Evolutionary conservation across 2,329 filamentous ascomycete species (phyloP).

Genomic region (Anthostomella pinea): DNA sequence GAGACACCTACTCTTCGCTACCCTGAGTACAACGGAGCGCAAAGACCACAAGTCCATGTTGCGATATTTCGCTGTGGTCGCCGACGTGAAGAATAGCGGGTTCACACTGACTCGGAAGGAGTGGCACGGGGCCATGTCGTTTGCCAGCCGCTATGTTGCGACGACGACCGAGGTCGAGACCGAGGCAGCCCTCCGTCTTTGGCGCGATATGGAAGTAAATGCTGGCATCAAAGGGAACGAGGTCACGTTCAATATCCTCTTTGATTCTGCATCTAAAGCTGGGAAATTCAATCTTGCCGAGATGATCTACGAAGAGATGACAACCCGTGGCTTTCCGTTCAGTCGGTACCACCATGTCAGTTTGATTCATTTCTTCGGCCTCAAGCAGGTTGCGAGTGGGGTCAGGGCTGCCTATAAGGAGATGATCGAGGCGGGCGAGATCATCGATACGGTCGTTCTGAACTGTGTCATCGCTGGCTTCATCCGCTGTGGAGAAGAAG

Average conservation of each 20-base stretch:
- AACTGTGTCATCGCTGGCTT: conserved; percentile 84
- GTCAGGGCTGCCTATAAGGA: conserved; percentile 76
- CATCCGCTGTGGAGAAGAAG: conserved; percentile 70
- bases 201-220: conserved; percentile 84
- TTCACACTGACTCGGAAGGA: conserved; percentile 65
- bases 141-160: conserved; percentile 70
- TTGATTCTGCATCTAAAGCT: conserved; percentile 81
- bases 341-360: conserved; percentile 81
- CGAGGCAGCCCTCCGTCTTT: conserved; percentile 70
- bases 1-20: conserved; percentile 63
- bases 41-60: conserved; percentile 64
- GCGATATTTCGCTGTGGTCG: conserved; percentile 77
- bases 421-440: conserved; percentile 79
- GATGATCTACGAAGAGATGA: conserved; percentile 81
- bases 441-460: conserved; percentile 82
- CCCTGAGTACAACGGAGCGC: conserved; percentile 62
- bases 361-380: conserved; percentile 79
- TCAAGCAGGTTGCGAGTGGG: conserved; percentile 68
- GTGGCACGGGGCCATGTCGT: conserved; percentile 83
- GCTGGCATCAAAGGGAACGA: conserved; percentile 63
- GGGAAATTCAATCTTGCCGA: conserved; percentile 82
- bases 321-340: conserved; percentile 60
- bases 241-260: conserved; percentile 92
- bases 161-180: conserved; percentile 57
- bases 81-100: conserved; percentile 75